These are phyloP conservation scores for Penicillium sp. DNA, from an alignment of 2,329 filamentous ascomycete species.

Conservation along the genomic window DNA sequence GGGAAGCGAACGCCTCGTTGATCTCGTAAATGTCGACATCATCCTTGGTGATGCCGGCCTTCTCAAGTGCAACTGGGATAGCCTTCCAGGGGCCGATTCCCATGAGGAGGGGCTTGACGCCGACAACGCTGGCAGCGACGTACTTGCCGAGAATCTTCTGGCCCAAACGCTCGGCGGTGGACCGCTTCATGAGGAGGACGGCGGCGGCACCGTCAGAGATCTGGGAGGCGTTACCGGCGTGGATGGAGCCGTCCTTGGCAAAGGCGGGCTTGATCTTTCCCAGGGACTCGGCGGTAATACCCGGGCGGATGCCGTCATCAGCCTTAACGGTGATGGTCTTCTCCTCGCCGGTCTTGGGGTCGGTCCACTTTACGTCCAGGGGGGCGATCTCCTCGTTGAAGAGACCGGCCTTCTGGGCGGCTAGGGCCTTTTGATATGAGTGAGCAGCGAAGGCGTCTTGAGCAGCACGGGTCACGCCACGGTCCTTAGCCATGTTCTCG, in stretches of 20 bases:
- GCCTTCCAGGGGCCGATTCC: slow-evolving; percentile 93
- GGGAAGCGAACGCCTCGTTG: slow-evolving; percentile 96
- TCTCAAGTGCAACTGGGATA: slow-evolving; percentile 85
- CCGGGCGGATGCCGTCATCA: slow-evolving; percentile 83
- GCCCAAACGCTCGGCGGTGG: slow-evolving; percentile 80
- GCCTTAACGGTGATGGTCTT: slow-evolving; percentile 77
- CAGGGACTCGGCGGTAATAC: slow-evolving; percentile 85
- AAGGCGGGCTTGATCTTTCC: slow-evolving; percentile 88
- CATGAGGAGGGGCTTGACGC: slow-evolving; percentile 92
- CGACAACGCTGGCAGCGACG: slow-evolving; percentile 78
- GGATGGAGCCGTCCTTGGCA: slow-evolving; percentile 86
- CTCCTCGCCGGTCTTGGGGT: slow-evolving; percentile 85
- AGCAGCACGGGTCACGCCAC: slow-evolving; percentile 64
- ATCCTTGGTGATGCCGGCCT: slow-evolving; percentile 79
- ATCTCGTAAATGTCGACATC: slow-evolving; percentile 98
- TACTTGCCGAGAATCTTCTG: slow-evolving; percentile 92
- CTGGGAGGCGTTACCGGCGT: slow-evolving; percentile 93
- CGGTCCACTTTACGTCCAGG: slow-evolving; percentile 79
- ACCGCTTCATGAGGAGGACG: slow-evolving; percentile 92
- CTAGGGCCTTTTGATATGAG: slow-evolving; percentile 85
- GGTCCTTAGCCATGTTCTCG: slow-evolving; percentile 90
- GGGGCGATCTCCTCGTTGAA: slow-evolving; percentile 91
- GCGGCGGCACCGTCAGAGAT: slow-evolving; percentile 95
- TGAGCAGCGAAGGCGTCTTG: slow-evolving; percentile 94
- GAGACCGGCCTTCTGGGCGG: slow-evolving; percentile 82